A percentile compares a stretch with the other conserved stretches of the same genome.
These are phyloP conservation scores for Jaapia argillacea DNA, from an alignment of 768 basidiomycete genomes.

Conservation along the genomic window DNA sequence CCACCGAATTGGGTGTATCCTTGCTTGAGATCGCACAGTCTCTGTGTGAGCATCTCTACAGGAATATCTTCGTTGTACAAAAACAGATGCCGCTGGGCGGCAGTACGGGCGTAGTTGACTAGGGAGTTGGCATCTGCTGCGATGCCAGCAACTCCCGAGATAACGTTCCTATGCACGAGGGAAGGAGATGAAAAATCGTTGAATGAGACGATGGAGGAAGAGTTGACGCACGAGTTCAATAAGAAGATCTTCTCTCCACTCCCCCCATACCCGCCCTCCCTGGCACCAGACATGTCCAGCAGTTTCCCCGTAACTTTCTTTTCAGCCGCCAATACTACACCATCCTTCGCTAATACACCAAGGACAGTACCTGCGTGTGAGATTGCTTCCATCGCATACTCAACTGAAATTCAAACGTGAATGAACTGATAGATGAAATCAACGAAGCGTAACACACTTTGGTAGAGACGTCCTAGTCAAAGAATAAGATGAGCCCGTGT, in stretches of 20 bases:
- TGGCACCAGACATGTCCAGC: conserved; percentile 78
- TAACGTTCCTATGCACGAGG: conserved; percentile 58
- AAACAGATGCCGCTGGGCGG: conserved; percentile 83
- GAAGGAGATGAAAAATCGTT: too few species aligned
- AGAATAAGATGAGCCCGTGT: conserved; percentile 7
- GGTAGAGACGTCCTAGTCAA: conserved; percentile 94
- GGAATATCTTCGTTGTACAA: conserved; percentile 97
- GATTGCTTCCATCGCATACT: conserved; percentile 99
- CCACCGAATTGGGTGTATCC: conserved; percentile 97
- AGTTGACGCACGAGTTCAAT: conserved; percentile 66
- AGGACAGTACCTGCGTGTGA: conserved; percentile 91
- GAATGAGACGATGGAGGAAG: background rate
- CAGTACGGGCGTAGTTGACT: conserved; percentile 86
- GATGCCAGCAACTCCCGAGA: conserved; percentile 90
- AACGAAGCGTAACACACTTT: conserved; percentile 50
- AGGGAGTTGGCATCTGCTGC: conserved; percentile 97
- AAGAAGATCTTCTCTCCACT: conserved; percentile 98
- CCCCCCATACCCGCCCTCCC: conserved; percentile 86
- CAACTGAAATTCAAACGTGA: conserved; percentile 46
- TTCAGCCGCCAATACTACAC: conserved; percentile 88
- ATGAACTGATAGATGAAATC: conserved; percentile 4
- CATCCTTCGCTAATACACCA: conserved; percentile 85
- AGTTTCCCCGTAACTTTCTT: conserved; percentile 99
- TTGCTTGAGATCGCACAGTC: conserved; percentile 95
- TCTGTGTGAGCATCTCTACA: conserved; percentile 89